These are phyloP conservation scores for Scutellaria barbata DNA, from an alignment of 257 asterid species.

Conservation along the genomic window DNA sequence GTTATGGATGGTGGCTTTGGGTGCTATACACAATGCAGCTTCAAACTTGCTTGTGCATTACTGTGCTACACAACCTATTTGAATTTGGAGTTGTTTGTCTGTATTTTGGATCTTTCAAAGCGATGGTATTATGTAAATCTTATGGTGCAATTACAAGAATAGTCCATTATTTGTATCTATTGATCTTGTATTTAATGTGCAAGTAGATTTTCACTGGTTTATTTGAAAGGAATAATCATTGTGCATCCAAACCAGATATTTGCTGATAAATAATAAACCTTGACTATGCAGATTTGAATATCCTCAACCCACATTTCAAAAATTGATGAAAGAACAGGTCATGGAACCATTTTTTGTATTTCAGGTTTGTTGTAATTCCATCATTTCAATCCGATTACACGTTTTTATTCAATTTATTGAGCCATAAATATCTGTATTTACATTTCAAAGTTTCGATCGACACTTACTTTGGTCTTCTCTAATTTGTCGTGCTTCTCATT, in stretches of 20 bases:
- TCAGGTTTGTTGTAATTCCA: conserved; percentile 64
- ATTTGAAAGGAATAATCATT: conserved; percentile 16
- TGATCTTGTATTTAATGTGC: not conserved
- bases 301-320: conserved; percentile 97
- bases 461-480: conserved; percentile 19
- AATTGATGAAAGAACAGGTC: conserved; percentile 90
- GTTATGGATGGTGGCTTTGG: conserved; percentile 23
- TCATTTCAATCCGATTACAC: conserved; percentile 20
- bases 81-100: conserved; percentile 10
- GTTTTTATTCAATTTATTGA: conserved; percentile 9
- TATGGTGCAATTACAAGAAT: conserved; percentile 8
- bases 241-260: conserved; percentile 18
- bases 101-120: conserved; percentile 6
- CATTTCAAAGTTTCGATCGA: conserved; percentile 1
- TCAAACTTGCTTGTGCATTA: conserved; percentile 18
- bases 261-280: conserved; percentile 36
- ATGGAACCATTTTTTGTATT: conserved; percentile 97
- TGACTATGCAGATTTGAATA: conserved; percentile 80
- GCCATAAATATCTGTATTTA: not conserved
- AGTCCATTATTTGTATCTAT: not conserved
- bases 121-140: not conserved
- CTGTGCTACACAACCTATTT: not conserved
- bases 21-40: conserved; percentile 23
- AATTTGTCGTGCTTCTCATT: conserved; percentile 32
- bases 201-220: conserved; percentile 22